Evolutionary conservation across 148 eudicot species (phyloP), one percentile per base, ranked within the genome.

Genomic region (Rhododendron mucronatum): DNA sequence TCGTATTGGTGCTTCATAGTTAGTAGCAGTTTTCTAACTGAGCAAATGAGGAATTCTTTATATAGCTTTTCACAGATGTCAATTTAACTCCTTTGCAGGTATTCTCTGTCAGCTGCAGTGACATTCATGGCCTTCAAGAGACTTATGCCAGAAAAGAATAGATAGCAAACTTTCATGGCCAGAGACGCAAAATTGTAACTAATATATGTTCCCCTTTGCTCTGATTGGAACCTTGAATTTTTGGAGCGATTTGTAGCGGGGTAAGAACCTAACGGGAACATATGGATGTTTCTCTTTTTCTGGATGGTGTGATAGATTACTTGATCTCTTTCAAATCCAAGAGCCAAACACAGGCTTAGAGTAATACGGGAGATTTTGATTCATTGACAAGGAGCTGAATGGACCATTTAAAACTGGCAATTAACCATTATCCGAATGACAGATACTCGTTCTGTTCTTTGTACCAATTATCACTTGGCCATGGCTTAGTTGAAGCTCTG

Each of bases 61-160:
- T 44, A 44, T 78, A 45, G 81, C 47, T 47, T 21, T 7, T 73
- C 21, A 67, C 80, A 48, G 51, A 81, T 51, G 28, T 63, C 67
- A 33, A n/a, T 50, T 85, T 85, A 78, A 45, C 39, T 61, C 20
- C 8, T 84, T 83, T 76, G 78, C 92, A 93, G 96, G 98, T 95
- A 93, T 89, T 91, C 98, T 86, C 90, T 95, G 13, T 95, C 96
- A 71, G 94, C 92, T 86, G 94, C 95, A 61, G 96, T 95, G 78
- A 93, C 98, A 44, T 92, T 87, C 86, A 95, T 95, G 96, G 98
- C 98, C 44, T 92, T 87, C 85, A 92, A 93, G 92, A 91, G 98
- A 87, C 85, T 93, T 61, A 90, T 88, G 86, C 90, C 92, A 4
- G 90, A 87, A 82, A 92, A 50, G 85, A 88, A 30, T 30, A 30